Evolutionary conservation across 2,329 filamentous ascomycete genomes (phyloP).

Genomic region (Pseudocercospora crystallina): DNA sequence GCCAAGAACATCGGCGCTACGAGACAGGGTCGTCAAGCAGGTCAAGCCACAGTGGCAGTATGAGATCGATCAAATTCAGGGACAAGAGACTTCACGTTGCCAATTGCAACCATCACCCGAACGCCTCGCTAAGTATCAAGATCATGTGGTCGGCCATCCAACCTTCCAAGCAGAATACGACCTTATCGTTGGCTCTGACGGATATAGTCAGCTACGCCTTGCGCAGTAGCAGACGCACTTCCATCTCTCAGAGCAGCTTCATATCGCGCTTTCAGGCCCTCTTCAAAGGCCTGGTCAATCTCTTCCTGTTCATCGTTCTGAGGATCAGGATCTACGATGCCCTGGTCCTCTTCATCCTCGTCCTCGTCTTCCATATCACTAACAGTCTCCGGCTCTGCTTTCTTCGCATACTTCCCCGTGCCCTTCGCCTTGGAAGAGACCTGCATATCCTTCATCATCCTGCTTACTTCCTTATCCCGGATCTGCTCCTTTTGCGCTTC

Average conservation of each 20-base stretch:
- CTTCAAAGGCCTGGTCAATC: constrained; percentile 58
- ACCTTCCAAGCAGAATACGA: too few relatives aligned
- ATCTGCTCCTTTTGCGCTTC: constrained; percentile 71
- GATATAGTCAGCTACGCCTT: constrained; percentile 23
- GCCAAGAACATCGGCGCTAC: too few relatives aligned
- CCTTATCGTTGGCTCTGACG: constrained; percentile 23
- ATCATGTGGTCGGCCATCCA: too few relatives aligned
- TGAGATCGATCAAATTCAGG: too few relatives aligned
- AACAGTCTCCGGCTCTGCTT: constrained; percentile 51
- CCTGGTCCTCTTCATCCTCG: constrained; percentile 47
- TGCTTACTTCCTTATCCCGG: constrained; percentile 79
- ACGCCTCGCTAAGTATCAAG: too few relatives aligned
- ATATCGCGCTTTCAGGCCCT: constrained; percentile 73
- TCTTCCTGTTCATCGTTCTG: constrained; percentile 52
- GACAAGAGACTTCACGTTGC: too few relatives aligned
- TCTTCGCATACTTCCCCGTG: constrained; percentile 35
- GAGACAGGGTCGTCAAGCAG: too few relatives aligned
- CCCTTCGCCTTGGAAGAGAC: constrained; percentile 49
- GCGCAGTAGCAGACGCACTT: constrained; percentile 14
- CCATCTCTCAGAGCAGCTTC: constrained; percentile 63
- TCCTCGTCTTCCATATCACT: constrained; percentile 56
- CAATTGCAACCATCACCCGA: too few relatives aligned
- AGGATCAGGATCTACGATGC: constrained; percentile 51
- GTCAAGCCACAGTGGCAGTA: too few relatives aligned
- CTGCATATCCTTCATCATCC: constrained; percentile 92